These are phyloP conservation scores for Stemphylium beticola DNA, from an alignment of 2,329 filamentous ascomycete genomes.

Conservation along the genomic window DNA sequence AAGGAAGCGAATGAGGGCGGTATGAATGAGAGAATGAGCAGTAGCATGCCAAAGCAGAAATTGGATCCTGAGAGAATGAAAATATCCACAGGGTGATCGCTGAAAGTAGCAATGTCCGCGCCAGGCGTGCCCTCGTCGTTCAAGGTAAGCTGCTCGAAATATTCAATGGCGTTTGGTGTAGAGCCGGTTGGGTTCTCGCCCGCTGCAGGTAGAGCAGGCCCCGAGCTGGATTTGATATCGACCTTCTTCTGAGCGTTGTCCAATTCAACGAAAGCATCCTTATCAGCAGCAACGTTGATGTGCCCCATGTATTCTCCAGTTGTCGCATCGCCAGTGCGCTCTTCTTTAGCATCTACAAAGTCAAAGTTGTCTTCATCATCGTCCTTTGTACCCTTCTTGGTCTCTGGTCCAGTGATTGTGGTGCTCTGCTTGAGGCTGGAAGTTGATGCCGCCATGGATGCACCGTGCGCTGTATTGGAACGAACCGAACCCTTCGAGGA, in stretches of 20 bases:
- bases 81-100: slow-evolving; percentile 73
- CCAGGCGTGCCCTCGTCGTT: slow-evolving; percentile 51
- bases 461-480: slow-evolving; percentile 18
- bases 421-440: slow-evolving; percentile 23
- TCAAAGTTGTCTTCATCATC: slow-evolving; percentile 51
- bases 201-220: slow-evolving; percentile 28
- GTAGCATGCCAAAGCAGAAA: slow-evolving; percentile 86
- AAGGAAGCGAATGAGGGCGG: slow-evolving; percentile 89
- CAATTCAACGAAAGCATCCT: slow-evolving; percentile 31
- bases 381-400: slow-evolving; percentile 15
- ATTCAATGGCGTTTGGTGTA: slow-evolving; percentile 33
- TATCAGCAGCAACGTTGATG: slow-evolving; percentile 35
- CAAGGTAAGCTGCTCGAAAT: slow-evolving; percentile 41
- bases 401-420: slow-evolving; percentile 3
- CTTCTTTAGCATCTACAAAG: slow-evolving; percentile 65
- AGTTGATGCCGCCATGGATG: slow-evolving; percentile 24
- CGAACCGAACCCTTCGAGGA: slow-evolving; percentile 33
- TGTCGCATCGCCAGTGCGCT: slow-evolving; percentile 53
- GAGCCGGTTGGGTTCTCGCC: slow-evolving; percentile 25
- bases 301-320: slow-evolving; percentile 58
- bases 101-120: slow-evolving; percentile 68
- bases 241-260: slow-evolving; percentile 32
- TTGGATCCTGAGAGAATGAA: slow-evolving; percentile 90
- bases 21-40: slow-evolving; percentile 89
- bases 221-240: slow-evolving; percentile 34